A percentile compares a stretch with the other conserved stretches of the same genome.
phyloP scores from a whole-genome alignment of 441 rosid genomes.

The Euphorbia schlechtendalii region DNA sequence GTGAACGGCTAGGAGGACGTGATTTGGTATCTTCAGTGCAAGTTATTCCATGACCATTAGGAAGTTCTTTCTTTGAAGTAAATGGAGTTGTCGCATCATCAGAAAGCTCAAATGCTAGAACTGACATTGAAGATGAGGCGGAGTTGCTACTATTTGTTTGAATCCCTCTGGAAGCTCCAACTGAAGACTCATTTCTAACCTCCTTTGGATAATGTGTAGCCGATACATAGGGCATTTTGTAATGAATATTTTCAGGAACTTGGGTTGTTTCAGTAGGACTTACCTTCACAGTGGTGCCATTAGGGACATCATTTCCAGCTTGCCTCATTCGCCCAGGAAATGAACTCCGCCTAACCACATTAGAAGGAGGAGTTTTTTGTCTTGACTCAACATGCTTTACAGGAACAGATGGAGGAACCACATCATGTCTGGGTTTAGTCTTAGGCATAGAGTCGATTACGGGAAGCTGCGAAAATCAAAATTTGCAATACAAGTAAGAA shows the following conservation, averaged over 20 bases:
- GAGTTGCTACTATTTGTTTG: constrained; percentile 73
- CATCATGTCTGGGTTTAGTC: constrained; percentile 61
- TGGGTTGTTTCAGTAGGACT: constrained; percentile 29
- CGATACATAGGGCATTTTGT: constrained; percentile 23
- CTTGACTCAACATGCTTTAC: constrained; percentile 46
- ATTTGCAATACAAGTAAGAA: constrained; percentile 16
- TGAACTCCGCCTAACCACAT: constrained; percentile 44
- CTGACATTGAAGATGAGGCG: constrained; percentile 60
- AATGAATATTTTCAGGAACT: constrained; percentile 32
- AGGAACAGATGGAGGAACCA: constrained; percentile 46
- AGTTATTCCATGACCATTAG: constrained; percentile 30
- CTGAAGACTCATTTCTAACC: constrained; percentile 29
- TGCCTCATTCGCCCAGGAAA: constrained; percentile 44
- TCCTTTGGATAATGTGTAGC: constrained; percentile 20
- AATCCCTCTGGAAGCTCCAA: constrained; percentile 42
- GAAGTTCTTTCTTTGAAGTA: constrained; percentile 38
- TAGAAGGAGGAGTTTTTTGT: constrained; percentile 72
- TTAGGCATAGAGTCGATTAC: constrained; percentile 49
- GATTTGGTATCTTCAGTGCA: constrained; percentile 29
- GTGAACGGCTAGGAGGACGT: constrained; percentile 27
- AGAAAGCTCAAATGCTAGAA: constrained; percentile 68
- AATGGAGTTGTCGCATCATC: constrained; percentile 70
- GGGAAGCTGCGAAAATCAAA: constrained; percentile 43
- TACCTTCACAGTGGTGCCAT: constrained; percentile 27
- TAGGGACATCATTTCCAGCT: constrained; percentile 41